phyloP scores from a whole-genome alignment of 2,329 filamentous ascomycete species.

The Blumeriella jaapii region DNA sequence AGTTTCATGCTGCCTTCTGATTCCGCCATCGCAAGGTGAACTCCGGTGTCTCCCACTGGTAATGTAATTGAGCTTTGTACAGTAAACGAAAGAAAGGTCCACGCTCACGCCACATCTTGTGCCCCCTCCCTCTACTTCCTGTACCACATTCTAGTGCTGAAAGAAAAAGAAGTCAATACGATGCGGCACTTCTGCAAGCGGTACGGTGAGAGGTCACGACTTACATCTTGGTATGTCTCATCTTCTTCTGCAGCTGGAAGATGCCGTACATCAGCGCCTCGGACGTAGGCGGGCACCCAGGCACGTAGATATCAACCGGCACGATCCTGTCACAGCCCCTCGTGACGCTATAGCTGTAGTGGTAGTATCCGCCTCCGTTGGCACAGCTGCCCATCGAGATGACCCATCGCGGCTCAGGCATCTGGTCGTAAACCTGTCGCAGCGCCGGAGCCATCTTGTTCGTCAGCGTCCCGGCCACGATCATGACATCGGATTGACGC shows the following conservation, averaged over 20 bases:
- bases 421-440: slow-evolving; percentile 88
- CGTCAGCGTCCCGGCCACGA: slow-evolving; percentile 82
- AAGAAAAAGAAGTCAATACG: slow-evolving; percentile 29
- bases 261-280: slow-evolving; percentile 53
- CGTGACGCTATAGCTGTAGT: slow-evolving; percentile 72
- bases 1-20: slow-evolving; percentile 5
- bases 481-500: slow-evolving; percentile 85
- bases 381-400: slow-evolving; percentile 75
- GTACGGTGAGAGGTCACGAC: too few species aligned
- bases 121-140: slow-evolving; percentile 34
- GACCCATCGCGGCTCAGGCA: slow-evolving; percentile 86
- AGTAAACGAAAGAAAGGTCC: slow-evolving; percentile 14
- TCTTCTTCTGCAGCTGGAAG: slow-evolving; percentile 35
- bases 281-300: slow-evolving; percentile 54
- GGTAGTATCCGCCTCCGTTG: slow-evolving; percentile 78
- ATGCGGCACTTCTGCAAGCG: too few species aligned
- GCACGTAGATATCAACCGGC: slow-evolving; percentile 71
- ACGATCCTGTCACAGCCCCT: slow-evolving; percentile 67
- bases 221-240: slow-evolving; percentile 36
- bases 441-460: slow-evolving; percentile 95
- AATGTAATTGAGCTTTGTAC: slow-evolving; percentile 22
- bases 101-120: neutral
- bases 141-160: slow-evolving; percentile 43
- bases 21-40: slow-evolving; percentile 16
- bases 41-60: slow-evolving; percentile 19